Base-by-base conservation (phyloP, 2,329 filamentous ascomycete genomes). In the Lecanicillium sp. region DNA sequence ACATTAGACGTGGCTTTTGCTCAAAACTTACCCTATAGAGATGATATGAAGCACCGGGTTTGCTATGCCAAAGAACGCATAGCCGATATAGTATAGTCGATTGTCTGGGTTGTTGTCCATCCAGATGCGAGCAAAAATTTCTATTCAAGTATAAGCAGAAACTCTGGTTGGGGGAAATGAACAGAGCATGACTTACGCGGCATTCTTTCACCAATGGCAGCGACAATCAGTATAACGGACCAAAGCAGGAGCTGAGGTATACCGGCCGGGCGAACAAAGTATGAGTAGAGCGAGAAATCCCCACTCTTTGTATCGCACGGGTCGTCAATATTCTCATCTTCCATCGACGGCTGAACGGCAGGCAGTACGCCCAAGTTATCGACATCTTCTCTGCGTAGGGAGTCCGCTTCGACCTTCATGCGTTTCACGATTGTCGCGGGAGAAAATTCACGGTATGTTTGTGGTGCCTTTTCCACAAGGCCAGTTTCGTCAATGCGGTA, bases 91-190 rank as follows among this genome's bases (percentile, higher is more conserved):
- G 24, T 46, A 54, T 19, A 49, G 32, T 4, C 26, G 4, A 27
- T 44, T 40, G 9, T 48, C 20, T 4, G 49, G 48, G 3, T 38
- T 23, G 12, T 33, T 47, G 27, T 56, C 54, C 8, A 50, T 54
- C 44, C 44, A 46, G 3, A 46, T 29, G 12, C 44, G 33, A 8
- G 19, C 44, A 33, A 21, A 46, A 14, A 46, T 46, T 24, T 45
- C 35, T 38, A 35, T 6, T 29, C 26, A 9, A 15, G 6, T 6
- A 35, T n/a, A 15, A 35, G 5, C 9, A 35, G 32, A 12, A 35
- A 9, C 11, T 17, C 6, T 5, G 6, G 7, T n/a, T 35, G 11
- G 32, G 15, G 5, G 11, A n/a, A 14, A 17, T 35, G 6, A 6
- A 5, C 32, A 6, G 6, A 15, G 6, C 15, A 6, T 35, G 11